Conservation (phyloP, 352 stramenopile species). For the Thalassiosira hispida region DNA sequence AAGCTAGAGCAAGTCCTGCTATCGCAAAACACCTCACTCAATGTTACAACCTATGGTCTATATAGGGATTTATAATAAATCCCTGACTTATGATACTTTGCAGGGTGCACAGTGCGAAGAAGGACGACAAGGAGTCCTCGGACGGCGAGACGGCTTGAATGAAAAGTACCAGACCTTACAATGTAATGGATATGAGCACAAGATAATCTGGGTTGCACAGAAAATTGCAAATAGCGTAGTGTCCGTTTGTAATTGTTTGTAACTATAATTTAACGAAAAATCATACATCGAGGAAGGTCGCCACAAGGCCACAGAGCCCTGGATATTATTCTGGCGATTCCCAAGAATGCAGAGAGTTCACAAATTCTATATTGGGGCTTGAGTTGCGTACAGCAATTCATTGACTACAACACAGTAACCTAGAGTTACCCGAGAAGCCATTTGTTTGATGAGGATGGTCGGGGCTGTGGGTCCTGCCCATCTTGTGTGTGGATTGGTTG, state of each 20-base stretch:
- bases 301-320: conserved; percentile 9
- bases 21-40: too few relatives aligned
- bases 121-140: too few relatives aligned
- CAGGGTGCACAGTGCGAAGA: too few relatives aligned
- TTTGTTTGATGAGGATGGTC: conserved; percentile 9
- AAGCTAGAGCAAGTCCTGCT: too few relatives aligned
- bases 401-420: conserved; percentile 24
- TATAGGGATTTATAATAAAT: too few relatives aligned
- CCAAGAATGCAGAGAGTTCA: conserved; percentile 32
- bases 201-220: too few relatives aligned
- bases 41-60: too few relatives aligned
- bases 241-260: conserved; percentile 30
- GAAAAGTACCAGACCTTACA: too few relatives aligned
- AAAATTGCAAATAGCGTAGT: too few relatives aligned
- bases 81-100: too few relatives aligned
- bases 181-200: too few relatives aligned
- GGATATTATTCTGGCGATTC: conserved; percentile 13
- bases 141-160: too few relatives aligned
- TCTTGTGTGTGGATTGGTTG: neutral
- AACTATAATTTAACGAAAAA: conserved; percentile 43
- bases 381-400: conserved; percentile 12
- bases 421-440: conserved; percentile 16
- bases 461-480: conserved; percentile 13
- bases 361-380: conserved; percentile 21
- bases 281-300: conserved; percentile 28